These are phyloP conservation scores for Colletotrichum simmondsii DNA, from an alignment of 2,329 filamentous ascomycete genomes.

Conservation along the genomic window DNA sequence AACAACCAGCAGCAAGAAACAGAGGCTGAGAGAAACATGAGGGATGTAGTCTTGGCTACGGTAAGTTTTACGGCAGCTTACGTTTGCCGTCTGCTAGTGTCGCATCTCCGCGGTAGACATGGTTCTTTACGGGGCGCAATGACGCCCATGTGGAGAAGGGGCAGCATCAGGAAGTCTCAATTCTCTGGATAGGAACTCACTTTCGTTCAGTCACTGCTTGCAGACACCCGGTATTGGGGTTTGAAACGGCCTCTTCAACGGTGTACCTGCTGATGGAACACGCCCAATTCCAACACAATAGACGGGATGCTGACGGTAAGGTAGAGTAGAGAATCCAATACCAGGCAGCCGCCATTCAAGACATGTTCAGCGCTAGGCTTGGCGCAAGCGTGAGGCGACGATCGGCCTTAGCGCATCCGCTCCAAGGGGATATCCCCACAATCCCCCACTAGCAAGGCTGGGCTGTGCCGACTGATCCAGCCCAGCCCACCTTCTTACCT, in stretches of 20 bases:
- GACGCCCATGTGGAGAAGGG: constrained; percentile 23
- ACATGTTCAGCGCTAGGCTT: background rate
- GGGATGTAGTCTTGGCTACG: constrained; percentile 15
- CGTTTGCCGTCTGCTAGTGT: constrained; percentile 21
- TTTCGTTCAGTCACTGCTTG: background rate
- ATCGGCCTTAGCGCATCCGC: constrained; percentile 29
- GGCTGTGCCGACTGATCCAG: constrained; percentile 33
- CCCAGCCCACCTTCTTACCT: background rate
- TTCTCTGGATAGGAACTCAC: background rate
- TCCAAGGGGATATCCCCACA: constrained; percentile 26
- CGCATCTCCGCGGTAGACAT: constrained; percentile 1
- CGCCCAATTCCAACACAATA: background rate
- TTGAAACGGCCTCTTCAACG: background rate
- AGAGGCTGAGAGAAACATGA: background rate
- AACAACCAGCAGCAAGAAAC: no score
- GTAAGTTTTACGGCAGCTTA: background rate
- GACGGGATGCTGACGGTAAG: background rate
- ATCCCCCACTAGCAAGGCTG: constrained; percentile 26
- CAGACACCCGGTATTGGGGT: background rate
- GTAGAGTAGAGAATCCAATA: background rate
- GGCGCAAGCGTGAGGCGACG: constrained; percentile 15
- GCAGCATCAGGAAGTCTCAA: background rate
- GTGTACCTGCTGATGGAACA: background rate
- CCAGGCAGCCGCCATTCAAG: background rate
- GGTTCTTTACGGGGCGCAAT: constrained; percentile 20